phyloP scores from a whole-genome alignment of 2,329 filamentous ascomycete species.

The Stagonosporopsis chrysanthemi region DNA sequence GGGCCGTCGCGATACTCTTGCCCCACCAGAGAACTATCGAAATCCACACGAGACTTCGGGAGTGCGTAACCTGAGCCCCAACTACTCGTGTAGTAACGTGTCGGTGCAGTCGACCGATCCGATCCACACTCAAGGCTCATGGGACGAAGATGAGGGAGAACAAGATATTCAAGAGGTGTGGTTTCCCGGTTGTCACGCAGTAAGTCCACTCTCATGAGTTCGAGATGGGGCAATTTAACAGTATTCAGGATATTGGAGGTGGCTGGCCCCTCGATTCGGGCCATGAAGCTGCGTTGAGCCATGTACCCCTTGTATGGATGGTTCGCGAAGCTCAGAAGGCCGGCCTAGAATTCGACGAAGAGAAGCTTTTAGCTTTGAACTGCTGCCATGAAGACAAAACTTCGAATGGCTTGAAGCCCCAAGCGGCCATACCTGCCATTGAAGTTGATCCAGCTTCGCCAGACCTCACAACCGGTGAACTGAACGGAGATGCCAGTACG shows the following conservation, averaged over 20 bases:
- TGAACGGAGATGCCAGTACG: background rate
- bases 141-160: constrained; percentile 53
- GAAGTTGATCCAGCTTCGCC: constrained; percentile 43
- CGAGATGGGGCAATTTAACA: background rate
- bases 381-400: constrained; percentile 57
- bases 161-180: constrained; percentile 83
- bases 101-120: constrained; percentile 44
- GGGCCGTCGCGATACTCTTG: constrained; percentile 35
- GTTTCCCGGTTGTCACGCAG: constrained; percentile 79
- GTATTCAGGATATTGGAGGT: constrained; percentile 70
- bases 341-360: constrained; percentile 73
- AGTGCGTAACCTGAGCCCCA: constrained; percentile 42
- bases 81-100: constrained; percentile 34
- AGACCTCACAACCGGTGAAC: background rate
- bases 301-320: constrained; percentile 75
- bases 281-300: constrained; percentile 68
- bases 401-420: constrained; percentile 2
- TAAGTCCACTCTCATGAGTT: constrained; percentile 25
- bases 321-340: constrained; percentile 69
- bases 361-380: constrained; percentile 71
- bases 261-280: constrained; percentile 69
- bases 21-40: constrained; percentile 41
- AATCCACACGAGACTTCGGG: constrained; percentile 47
- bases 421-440: constrained; percentile 39
- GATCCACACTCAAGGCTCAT: constrained; percentile 30